A percentile compares a stretch with the other conserved stretches of the same genome.
These are phyloP conservation scores for Salix caprea DNA, from an alignment of 345 rosid species.

Conservation along the genomic window DNA sequence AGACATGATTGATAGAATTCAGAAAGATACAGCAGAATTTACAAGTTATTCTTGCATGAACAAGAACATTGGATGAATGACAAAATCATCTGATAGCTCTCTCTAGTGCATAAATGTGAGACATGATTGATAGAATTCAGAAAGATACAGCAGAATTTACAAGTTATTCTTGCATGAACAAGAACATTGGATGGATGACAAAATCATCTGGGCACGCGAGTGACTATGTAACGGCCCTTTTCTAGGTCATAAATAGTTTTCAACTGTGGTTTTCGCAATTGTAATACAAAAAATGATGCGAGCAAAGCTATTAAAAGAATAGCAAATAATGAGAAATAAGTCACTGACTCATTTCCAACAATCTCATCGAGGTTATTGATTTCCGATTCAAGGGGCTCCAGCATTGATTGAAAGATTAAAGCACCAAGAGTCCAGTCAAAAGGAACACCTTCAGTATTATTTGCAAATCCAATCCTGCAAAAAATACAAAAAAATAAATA, in stretches of 20 bases:
- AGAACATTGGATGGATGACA: background rate
- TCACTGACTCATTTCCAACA: constrained; percentile 38
- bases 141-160: constrained; percentile 9
- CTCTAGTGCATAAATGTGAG: background rate
- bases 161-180: constrained; percentile 6
- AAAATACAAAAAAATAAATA: background rate
- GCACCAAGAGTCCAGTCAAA: constrained; percentile 55
- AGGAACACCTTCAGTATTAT: constrained; percentile 24
- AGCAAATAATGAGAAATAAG: constrained; percentile 38
- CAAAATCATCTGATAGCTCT: constrained; percentile 13
- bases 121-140: background rate
- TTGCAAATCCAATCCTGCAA: constrained; percentile 29
- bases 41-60: constrained; percentile 6
- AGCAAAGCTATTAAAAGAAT: constrained; percentile 35
- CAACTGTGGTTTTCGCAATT: constrained; percentile 36
- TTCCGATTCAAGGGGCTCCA: constrained; percentile 21
- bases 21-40: constrained; percentile 8
- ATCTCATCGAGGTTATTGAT: constrained; percentile 21
- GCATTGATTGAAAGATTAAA: constrained; percentile 32
- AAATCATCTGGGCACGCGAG: constrained; percentile 29
- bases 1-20: background rate
- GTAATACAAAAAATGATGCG: constrained; percentile 27
- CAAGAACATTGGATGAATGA: background rate
- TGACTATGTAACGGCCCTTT: constrained; percentile 35
- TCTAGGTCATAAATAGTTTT: constrained; percentile 38